phyloP scores from a whole-genome alignment of 176 grass and related monocot genomes.

The Oryza meridionalis region DNA sequence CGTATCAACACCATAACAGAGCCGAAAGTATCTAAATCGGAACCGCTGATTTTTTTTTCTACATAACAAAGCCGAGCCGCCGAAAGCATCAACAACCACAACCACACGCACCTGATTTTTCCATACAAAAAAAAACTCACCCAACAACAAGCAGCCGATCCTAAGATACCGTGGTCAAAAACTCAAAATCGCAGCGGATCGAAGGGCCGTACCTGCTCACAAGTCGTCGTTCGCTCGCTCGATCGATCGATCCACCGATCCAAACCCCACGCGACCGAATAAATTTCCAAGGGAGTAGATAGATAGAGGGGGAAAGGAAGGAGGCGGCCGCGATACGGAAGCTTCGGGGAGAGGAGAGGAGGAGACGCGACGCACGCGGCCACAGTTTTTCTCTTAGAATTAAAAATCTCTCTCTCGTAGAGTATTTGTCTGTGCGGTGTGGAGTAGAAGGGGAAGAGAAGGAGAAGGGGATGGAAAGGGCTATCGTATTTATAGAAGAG shows the following conservation, averaged over 20 bases:
- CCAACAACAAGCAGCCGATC: not conserved
- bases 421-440: not conserved
- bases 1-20: too few relatives aligned
- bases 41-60: not conserved
- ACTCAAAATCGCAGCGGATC: not conserved
- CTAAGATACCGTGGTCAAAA: not conserved
- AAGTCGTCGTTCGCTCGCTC: not conserved
- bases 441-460: not conserved
- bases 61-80: not conserved
- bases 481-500: conserved; percentile 26
- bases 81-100: not conserved
- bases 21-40: not conserved
- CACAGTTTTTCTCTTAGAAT: not conserved
- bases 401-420: too few relatives aligned
- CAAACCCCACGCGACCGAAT: conserved; percentile 9
- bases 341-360: not conserved
- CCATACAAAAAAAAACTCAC: not conserved
- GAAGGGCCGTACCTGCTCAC: conserved; percentile 32
- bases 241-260: not conserved
- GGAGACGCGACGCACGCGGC: not conserved
- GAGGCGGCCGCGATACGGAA: not conserved
- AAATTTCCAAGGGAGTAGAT: not conserved
- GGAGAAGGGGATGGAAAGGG: not conserved
- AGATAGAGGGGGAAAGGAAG: not conserved
- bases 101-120: not conserved